Percentiles rank a stretch among this genome's conserved stretches.
phyloP scores from a whole-genome alignment of 164 flowering plant genomes.

The Magnolia officinalis region DNA sequence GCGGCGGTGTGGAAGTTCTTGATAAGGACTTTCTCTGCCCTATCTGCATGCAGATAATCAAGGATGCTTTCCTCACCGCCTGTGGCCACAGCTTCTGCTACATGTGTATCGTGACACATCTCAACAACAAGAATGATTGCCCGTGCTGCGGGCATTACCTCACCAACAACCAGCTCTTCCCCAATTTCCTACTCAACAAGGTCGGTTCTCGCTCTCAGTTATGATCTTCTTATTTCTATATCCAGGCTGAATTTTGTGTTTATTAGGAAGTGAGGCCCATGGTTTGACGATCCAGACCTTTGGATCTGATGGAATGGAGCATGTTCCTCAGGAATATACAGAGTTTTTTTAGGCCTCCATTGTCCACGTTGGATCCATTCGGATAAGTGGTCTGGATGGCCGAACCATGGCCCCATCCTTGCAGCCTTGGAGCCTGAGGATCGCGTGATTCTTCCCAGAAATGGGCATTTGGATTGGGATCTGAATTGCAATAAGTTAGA shows the following conservation, averaged over 20 bases:
- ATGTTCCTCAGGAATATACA: no score
- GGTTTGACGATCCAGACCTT: no score
- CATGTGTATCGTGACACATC: constrained; percentile 91
- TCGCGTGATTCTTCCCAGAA: no score
- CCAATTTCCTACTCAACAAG: constrained; percentile 86
- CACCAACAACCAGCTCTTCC: constrained; percentile 63
- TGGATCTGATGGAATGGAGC: no score
- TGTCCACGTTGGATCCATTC: no score
- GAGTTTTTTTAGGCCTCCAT: no score
- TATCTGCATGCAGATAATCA: constrained; percentile 92
- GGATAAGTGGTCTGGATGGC: no score
- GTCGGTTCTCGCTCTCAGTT: constrained; percentile 22
- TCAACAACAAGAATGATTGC: constrained; percentile 85
- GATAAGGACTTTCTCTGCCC: constrained; percentile 85
- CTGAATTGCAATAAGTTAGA: not conserved
- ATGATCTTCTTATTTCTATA: not conserved
- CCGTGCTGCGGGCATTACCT: constrained; percentile 81
- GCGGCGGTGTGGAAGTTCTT: constrained; percentile 16
- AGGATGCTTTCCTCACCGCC: constrained; percentile 86
- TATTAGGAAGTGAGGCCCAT: not conserved
- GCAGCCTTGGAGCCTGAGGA: no score
- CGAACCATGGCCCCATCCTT: no score
- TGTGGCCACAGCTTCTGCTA: constrained; percentile 98
- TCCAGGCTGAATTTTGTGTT: not conserved
- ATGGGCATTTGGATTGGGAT: no score